Evolutionary conservation across 495 filamentous ascomycete genomes (phyloP).

Genomic region (Annulohypoxylon stygium): DNA sequence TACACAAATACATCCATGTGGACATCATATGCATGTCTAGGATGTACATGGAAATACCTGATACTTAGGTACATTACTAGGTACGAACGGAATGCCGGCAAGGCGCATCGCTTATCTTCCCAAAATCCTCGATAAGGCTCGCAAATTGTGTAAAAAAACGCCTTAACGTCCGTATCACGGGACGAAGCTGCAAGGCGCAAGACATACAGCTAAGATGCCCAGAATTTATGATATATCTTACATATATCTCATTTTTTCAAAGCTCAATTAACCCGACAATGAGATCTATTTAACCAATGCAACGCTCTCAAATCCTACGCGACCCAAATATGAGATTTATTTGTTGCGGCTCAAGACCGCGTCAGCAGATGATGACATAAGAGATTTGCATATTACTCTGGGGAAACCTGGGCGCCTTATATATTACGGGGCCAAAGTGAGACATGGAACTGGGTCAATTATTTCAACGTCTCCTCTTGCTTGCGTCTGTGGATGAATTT

Average conservation of each 20-base stretch:
- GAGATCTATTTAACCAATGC: conserved; percentile 15
- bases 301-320: not conserved
- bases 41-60: not conserved
- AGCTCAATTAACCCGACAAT: conserved; percentile 24
- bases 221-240: conserved; percentile 4
- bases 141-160: not conserved
- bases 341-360: conserved; percentile 26
- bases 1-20: not conserved
- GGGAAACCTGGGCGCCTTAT: conserved; percentile 35
- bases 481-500: conserved; percentile 2
- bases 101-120: conserved; percentile 11
- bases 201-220: conserved; percentile 27
- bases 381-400: conserved; percentile 28
- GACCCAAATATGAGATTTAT: not conserved
- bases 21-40: too few species aligned
- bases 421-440: conserved; percentile 5
- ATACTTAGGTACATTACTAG: conserved; percentile 7
- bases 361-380: conserved; percentile 28
- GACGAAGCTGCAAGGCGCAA: conserved; percentile 33
- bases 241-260: not conserved
- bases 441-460: conserved; percentile 18
- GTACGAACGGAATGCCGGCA: conserved; percentile 28
- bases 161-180: conserved; percentile 24
- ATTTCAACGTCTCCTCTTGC: not conserved
- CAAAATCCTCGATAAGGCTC: conserved; percentile 16